These are phyloP conservation scores for Aspergillus pseudonomiae DNA, from an alignment of 2,329 filamentous ascomycete genomes.

Conservation along the genomic window DNA sequence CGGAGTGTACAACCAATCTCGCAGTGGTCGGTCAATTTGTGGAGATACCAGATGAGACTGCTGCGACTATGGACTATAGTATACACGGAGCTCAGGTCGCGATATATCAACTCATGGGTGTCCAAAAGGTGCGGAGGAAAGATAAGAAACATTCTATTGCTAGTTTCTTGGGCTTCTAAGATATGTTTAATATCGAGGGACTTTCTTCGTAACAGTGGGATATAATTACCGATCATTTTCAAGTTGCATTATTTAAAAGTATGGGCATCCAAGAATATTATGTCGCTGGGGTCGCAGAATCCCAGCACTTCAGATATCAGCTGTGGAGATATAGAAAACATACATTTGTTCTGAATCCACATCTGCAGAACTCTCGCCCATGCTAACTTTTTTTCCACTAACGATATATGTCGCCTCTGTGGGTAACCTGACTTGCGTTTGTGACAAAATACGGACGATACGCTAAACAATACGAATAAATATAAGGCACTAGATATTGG, in stretches of 20 bases:
- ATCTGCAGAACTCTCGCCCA: neutral
- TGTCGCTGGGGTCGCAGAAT: no score
- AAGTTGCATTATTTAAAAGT: no score
- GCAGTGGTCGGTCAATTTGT: conserved; percentile 48
- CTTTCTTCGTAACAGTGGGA: no score
- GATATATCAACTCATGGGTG: no score
- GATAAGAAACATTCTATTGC: no score
- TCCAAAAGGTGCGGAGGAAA: no score
- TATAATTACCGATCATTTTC: no score
- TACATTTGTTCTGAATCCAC: neutral
- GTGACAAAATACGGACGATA: neutral
- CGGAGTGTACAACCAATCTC: conserved; percentile 38
- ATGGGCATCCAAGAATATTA: no score
- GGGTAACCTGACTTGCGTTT: neutral
- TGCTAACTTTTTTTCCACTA: neutral
- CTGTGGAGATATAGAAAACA: no score
- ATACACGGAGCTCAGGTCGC: conserved; percentile 13
- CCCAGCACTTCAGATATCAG: no score
- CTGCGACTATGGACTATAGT: conserved; percentile 46
- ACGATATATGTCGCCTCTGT: neutral
- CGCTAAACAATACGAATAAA: neutral
- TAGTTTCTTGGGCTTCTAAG: no score
- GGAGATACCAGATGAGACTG: conserved; percentile 42
- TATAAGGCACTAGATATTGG: neutral
- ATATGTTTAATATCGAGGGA: no score